Base-by-base conservation (phyloP, 2,329 filamentous ascomycete genomes). In the Penicillium sp. region DNA sequence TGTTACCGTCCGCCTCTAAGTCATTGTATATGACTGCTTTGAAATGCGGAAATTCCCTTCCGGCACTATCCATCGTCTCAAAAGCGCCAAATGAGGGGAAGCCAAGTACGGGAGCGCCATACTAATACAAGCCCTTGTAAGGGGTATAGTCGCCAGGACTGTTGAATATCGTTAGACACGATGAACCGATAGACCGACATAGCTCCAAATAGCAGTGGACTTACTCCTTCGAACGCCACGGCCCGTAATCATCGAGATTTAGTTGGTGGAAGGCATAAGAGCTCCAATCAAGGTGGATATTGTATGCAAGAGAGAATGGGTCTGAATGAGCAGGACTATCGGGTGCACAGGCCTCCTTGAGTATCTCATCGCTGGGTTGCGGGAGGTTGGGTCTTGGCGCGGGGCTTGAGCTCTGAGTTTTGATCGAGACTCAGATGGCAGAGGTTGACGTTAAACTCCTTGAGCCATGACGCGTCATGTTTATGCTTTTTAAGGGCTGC, bases 251-350 rank as follows among this genome's bases (percentile, higher is more conserved):
- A 13, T 8, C 10, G 2, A 19, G 2, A 7, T 4, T 0, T 7
- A 46, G 3, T 2, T 46, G 10, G 17, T 29, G 25, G 17, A 46
- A 46, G 1, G 25, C 27, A 21, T 46, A 46, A 8, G n/a, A 31
- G 1, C 3, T 1, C 25, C n/a, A 46, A 0, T 8, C 2, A 3
- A 0, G 1, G 6, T 46, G n/a, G 0, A 13, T 19, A 2, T 0
- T 1, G 12, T 19, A 3, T 19, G 25, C 2, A 45, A 1, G 21
- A 9, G 13, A 3, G 13, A 17, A 42, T 25, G 21, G 21, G 6
- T 42, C 40, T 33, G 45, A 46, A 6, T 41, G 38, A 2, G 2
- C 5, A 10, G 43, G 27, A 19, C n/a, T 10, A 4, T 8, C 43
- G 29, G 2, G 2, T 21, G n/a, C 15, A 33, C 27, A 8, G 21